These are phyloP conservation scores for Austroboletus rostrupii DNA, from an alignment of 1,284 basidiomycete genomes.

Conservation along the genomic window DNA sequence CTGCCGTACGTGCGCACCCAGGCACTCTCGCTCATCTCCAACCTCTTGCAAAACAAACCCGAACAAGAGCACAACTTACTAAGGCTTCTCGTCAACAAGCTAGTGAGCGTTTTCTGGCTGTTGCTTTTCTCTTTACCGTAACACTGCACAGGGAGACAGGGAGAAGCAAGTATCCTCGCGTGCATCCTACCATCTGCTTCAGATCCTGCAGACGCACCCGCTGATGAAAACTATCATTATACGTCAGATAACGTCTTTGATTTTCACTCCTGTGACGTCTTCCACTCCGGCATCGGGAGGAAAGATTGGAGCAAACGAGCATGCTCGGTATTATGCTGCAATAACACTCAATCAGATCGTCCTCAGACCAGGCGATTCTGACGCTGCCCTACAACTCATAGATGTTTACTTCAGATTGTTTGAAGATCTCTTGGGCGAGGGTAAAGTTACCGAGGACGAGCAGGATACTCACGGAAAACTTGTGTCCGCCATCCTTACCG, in stretches of 20 bases:
- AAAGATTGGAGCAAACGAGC: slow-evolving; percentile 44
- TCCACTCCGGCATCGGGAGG: slow-evolving; percentile 26
- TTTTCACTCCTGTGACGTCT: slow-evolving; percentile 46
- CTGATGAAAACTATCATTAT: slow-evolving; percentile 92
- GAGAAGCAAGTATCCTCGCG: slow-evolving; percentile 88
- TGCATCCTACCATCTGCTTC: slow-evolving; percentile 85
- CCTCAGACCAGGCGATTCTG: slow-evolving; percentile 66
- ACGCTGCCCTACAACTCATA: slow-evolving; percentile 81
- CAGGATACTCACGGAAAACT: slow-evolving; percentile 83
- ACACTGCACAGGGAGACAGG: slow-evolving; percentile 62
- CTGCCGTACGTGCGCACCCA: slow-evolving; percentile 87
- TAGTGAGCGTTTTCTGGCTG: slow-evolving; percentile 47
- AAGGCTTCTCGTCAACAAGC: slow-evolving; percentile 92
- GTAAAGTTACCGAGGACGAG: slow-evolving; percentile 31
- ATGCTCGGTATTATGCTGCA: slow-evolving; percentile 86
- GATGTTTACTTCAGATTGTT: slow-evolving; percentile 97
- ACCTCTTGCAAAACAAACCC: slow-evolving; percentile 88
- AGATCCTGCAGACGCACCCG: slow-evolving; percentile 88
- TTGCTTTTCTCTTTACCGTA: neutral
- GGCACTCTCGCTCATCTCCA: slow-evolving; percentile 70
- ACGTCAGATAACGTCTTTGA: slow-evolving; percentile 82
- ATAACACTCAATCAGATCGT: slow-evolving; percentile 95
- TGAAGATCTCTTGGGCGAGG: slow-evolving; percentile 75
- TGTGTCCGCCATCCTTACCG: slow-evolving; percentile 88
- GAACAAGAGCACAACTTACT: slow-evolving; percentile 98